Evolutionary conservation across 2,329 filamentous ascomycete genomes (phyloP), one percentile per base, ranked within the genome.

Genomic region (Fusarium chlamydosporum): DNA sequence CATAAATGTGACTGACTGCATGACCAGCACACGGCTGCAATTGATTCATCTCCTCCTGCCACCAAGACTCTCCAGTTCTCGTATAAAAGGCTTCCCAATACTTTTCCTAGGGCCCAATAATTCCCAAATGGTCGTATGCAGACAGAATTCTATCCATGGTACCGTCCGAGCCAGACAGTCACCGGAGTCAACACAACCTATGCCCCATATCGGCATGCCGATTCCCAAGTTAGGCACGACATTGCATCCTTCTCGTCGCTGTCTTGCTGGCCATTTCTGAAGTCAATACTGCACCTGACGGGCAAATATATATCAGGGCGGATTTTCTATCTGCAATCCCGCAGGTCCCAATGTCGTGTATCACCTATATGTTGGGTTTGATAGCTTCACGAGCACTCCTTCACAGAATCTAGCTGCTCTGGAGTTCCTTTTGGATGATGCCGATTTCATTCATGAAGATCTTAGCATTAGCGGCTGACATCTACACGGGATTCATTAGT

Each of bases 401-500:
- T 13, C n/a, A 23, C 55, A 59, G 41, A 33, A 23, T 26, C 72
- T 78, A 82, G 61, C 76, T 77, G 61, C 74, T 78, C 68, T 80
- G 81, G 34, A 88, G 79, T 73, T 87, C 84, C 65, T 79, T 82
- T 73, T 87, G 84, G 46, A 88, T 79, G 66, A 81, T 78, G 47
- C 79, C 76, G 33, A 87, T 80, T 62, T 85, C 83, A 41, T 81
- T 82, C 65, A 86, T 72, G 67, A 88, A 86, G 57, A 72, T 77
- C 76, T 85, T 86, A 9, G 85, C 84, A 69, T 83, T 88, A 16
- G 83, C 82, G 31, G 81, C 79, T 50, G 81, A 85, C 84, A 87
- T 85, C 85, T 88, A 46, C 7, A 15, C 29, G 4, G 18, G 2
- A 23, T n/a, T 11, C 40, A 59, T 69, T 42, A 73, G 64, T 40